A percentile compares a stretch with the other conserved stretches of the same genome.
Evolutionary conservation across 2,329 filamentous ascomycete species (phyloP).

Genomic region (Neurospora sp.): DNA sequence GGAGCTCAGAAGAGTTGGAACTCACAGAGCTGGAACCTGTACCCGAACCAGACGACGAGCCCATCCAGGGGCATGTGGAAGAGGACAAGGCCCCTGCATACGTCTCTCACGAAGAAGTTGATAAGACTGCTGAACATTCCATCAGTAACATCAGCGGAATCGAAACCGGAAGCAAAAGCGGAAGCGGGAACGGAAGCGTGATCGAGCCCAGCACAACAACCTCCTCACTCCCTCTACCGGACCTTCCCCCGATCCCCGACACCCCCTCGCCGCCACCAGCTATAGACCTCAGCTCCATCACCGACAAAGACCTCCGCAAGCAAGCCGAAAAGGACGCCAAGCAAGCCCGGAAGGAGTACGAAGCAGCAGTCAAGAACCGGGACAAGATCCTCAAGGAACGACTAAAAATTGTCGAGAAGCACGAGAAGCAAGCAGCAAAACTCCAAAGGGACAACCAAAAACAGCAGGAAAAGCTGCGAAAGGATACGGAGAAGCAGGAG

Average conservation of each 20-base stretch:
- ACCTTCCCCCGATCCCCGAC: slow-evolving; percentile 33
- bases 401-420: slow-evolving; percentile 48
- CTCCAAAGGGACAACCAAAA: slow-evolving; percentile 31
- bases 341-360: slow-evolving; percentile 52
- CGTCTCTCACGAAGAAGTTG: background rate
- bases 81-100: background rate
- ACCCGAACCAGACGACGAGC: background rate
- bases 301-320: slow-evolving; percentile 56
- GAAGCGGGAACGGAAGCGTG: too few species aligned
- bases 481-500: slow-evolving; percentile 22
- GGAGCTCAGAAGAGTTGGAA: background rate
- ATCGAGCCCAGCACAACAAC: background rate
- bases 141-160: background rate
- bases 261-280: slow-evolving; percentile 43
- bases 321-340: slow-evolving; percentile 59
- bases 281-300: slow-evolving; percentile 47
- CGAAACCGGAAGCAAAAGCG: slow-evolving; percentile 1
- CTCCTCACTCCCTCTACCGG: slow-evolving; percentile 2
- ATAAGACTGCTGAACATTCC: background rate
- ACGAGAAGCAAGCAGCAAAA: slow-evolving; percentile 33
- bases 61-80: slow-evolving; percentile 4
- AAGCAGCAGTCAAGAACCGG: slow-evolving; percentile 55
- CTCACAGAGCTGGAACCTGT: background rate
- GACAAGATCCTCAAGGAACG: slow-evolving; percentile 54
- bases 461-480: slow-evolving; percentile 17